phyloP scores from a whole-genome alignment of 305 asterid species.

The Fraxinus greggii region DNA sequence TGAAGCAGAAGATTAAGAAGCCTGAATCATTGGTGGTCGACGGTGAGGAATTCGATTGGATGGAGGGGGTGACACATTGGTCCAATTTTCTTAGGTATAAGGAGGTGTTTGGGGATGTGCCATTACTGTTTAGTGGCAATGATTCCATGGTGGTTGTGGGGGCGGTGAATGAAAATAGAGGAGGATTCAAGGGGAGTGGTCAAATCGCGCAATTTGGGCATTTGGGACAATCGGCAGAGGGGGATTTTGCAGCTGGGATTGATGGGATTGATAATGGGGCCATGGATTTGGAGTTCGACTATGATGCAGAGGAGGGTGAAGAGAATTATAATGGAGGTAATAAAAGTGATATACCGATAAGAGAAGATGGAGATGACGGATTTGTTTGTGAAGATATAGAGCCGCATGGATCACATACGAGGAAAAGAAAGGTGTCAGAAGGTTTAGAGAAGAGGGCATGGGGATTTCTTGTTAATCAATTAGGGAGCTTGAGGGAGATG shows the following conservation, averaged over 20 bases:
- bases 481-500: constrained; percentile 64
- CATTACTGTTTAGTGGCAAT: constrained; percentile 36
- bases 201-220: constrained; percentile 60
- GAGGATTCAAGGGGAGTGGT: constrained; percentile 62
- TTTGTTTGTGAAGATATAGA: constrained; percentile 64
- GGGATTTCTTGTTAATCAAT: constrained; percentile 62
- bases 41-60: constrained; percentile 86
- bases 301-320: constrained; percentile 70
- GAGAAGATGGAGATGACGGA: constrained; percentile 49
- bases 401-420: constrained; percentile 49
- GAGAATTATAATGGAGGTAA: constrained; percentile 49
- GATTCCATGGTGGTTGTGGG: constrained; percentile 46
- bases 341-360: constrained; percentile 45
- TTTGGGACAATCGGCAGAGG: constrained; percentile 54
- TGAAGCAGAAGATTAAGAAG: constrained; percentile 91
- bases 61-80: constrained; percentile 86
- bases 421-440: constrained; percentile 64
- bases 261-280: constrained; percentile 77
- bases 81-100: constrained; percentile 83
- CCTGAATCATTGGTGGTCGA: constrained; percentile 48
- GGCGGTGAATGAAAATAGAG: constrained; percentile 59
- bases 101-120: constrained; percentile 85
- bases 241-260: constrained; percentile 68
- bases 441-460: constrained; percentile 68
- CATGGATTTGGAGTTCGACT: constrained; percentile 76